Base-by-base conservation (phyloP, 306 rosid species). In the Fragaria nilgerrensis region DNA sequence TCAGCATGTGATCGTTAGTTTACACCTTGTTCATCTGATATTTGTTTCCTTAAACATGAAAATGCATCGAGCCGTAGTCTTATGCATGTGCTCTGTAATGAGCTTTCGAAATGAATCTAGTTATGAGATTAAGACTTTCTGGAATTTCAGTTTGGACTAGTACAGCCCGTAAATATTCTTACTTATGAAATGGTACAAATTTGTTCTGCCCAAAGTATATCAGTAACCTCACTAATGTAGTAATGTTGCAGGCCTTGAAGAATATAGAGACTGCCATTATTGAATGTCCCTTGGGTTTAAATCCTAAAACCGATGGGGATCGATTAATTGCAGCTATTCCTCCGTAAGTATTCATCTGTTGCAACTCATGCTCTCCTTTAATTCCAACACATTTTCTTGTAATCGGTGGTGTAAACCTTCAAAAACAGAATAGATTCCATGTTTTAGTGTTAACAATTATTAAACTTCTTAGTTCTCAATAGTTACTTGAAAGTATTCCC, bases 301-400 rank as follows among this genome's bases (percentile, higher is more conserved):
- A 87, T 80, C 99, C 97, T 59, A 92, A 71, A 55, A 89, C 78
- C 55, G 99, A 92, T 64, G 96, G 97, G 68, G 97, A 95, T 39
- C 89, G 97, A 80, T 80, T 95, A 87, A 87, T 92, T 85, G 99
- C 97, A 59, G 96, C 78, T 78, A 92, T 92, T 86, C 99, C 99
- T 74, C 91, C 89, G 97, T 95, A 90, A 88, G 99, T 76, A 61
- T 32, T 53, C 68, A 55, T 62, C 73, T 75, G 56, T 74, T 79
- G 72, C 44, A 56, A 14, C 65, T 81, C 41, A 15, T 75, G 5
- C 25, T 76, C 65, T 78, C 52, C 22, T 77, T 56, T 27, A 56
- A 63, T 72, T 73, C 3, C 4, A 68, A 49, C 52, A 72, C 71
- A 69, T 77, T 78, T 82, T 66, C 23, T 36, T 78, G 45, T 25